Conservation (phyloP, 78 protist species). For the Anaeramoeba flamelloides region DNA sequence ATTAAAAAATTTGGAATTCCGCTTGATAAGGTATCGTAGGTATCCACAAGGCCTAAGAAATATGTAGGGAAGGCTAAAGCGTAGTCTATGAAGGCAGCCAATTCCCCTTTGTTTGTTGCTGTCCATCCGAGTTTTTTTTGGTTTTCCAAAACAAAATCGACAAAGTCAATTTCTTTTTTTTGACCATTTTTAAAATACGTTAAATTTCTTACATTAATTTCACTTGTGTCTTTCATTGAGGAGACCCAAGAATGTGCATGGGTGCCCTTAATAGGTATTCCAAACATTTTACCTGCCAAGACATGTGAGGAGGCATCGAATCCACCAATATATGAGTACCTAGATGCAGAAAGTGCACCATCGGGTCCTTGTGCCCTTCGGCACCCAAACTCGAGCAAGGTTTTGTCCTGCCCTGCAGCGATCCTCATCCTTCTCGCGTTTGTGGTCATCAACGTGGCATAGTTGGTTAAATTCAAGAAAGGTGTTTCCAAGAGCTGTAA, state of each 20-base stretch:
- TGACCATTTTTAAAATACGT: background rate
- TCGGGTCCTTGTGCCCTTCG: constrained; percentile 68
- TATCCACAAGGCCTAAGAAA: constrained; percentile 72
- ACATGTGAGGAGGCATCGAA: constrained; percentile 65
- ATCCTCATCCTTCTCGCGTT: constrained; percentile 64
- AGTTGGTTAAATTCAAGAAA: constrained; percentile 55
- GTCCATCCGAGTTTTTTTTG: constrained; percentile 14
- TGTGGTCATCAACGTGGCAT: constrained; percentile 57
- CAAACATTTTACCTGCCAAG: constrained; percentile 40
- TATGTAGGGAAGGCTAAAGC: constrained; percentile 65
- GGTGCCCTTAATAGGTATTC: constrained; percentile 49
- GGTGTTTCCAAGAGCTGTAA: constrained; percentile 77
- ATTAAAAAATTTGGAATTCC: constrained; percentile 64
- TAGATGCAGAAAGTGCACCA: constrained; percentile 50
- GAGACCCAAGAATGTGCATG: constrained; percentile 71
- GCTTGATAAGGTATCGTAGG: constrained; percentile 57
- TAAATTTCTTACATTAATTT: too few species aligned
- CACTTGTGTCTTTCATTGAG: too few species aligned
- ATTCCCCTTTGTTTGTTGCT: constrained; percentile 45
- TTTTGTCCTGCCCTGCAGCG: constrained; percentile 44
- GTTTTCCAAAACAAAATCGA: constrained; percentile 11
- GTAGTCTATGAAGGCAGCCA: constrained; percentile 75
- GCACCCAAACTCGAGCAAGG: constrained; percentile 70
- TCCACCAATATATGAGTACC: constrained; percentile 66
- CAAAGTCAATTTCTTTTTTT: constrained; percentile 13